Evolutionary conservation across 164 flowering plant genomes (phyloP).

Genomic region (Piper betle): DNA sequence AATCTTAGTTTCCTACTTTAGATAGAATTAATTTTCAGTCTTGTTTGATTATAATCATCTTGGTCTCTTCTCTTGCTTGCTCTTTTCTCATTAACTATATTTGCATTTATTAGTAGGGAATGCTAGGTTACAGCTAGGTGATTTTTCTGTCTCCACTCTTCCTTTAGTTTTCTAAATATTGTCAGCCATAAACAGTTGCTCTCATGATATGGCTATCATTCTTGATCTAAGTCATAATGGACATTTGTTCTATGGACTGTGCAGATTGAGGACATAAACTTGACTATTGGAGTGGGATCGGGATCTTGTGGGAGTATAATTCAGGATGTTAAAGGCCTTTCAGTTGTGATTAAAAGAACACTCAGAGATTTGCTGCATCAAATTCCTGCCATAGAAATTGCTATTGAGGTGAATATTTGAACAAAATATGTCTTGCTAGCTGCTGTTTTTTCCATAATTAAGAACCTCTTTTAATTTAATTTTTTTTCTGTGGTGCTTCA

Average conservation of each 20-base stretch:
- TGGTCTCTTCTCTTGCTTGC: background rate
- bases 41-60: too few relatives aligned
- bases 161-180: too few relatives aligned
- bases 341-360: conserved; percentile 65
- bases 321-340: conserved; percentile 76
- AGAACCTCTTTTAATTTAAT: background rate
- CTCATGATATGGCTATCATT: background rate
- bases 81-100: background rate
- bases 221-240: background rate
- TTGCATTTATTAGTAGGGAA: background rate
- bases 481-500: conserved; percentile 13
- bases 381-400: conserved; percentile 55
- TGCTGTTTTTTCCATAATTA: background rate
- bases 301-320: conserved; percentile 75
- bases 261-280: conserved; percentile 76
- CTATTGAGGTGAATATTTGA: conserved; percentile 39
- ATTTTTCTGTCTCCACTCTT: background rate
- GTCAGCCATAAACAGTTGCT: too few relatives aligned
- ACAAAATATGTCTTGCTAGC: background rate
- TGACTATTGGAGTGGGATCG: conserved; percentile 64
- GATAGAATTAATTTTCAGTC: too few relatives aligned
- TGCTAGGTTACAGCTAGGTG: background rate
- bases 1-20: too few relatives aligned
- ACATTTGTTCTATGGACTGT: background rate
- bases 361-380: conserved; percentile 85